These are phyloP conservation scores for Triglochin maritima DNA, from an alignment of 106 monocot genomes.

Conservation along the genomic window DNA sequence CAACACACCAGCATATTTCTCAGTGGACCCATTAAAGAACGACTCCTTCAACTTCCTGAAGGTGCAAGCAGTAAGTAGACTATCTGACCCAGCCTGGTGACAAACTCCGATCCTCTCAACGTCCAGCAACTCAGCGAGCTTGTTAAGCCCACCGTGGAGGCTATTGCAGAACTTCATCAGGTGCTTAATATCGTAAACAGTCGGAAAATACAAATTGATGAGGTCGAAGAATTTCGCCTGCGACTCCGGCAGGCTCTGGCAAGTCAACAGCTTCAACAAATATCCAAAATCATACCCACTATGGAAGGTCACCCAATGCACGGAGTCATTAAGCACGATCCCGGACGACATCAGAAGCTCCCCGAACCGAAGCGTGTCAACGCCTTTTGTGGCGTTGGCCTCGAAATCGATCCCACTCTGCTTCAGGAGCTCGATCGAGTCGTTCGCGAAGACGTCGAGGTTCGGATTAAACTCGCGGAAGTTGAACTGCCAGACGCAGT, in stretches of 20 bases:
- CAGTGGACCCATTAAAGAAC: slow-evolving; percentile 15
- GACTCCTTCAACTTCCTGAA: slow-evolving; percentile 21
- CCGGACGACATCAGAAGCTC: slow-evolving; percentile 23
- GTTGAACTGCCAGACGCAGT: slow-evolving; percentile 26
- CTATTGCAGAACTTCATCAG: slow-evolving; percentile 22
- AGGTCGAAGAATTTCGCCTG: slow-evolving; percentile 14
- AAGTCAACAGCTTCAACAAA: slow-evolving; percentile 14
- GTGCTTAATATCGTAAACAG: slow-evolving; percentile 18
- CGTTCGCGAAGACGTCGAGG: slow-evolving; percentile 16
- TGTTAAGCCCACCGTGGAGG: slow-evolving; percentile 20
- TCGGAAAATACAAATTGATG: slow-evolving; percentile 17
- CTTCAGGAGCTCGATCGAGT: slow-evolving; percentile 17
- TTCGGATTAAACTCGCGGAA: slow-evolving; percentile 25
- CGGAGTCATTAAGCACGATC: slow-evolving; percentile 12
- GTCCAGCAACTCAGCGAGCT: slow-evolving; percentile 16
- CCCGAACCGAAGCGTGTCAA: slow-evolving; percentile 7
- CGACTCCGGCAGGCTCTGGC: slow-evolving; percentile 10
- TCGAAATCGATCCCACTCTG: slow-evolving; percentile 18
- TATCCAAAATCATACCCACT: slow-evolving; percentile 26
- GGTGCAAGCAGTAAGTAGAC: slow-evolving; percentile 12
- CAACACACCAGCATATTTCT: slow-evolving; percentile 18
- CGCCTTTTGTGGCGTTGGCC: slow-evolving; percentile 4
- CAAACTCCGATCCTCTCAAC: slow-evolving; percentile 14
- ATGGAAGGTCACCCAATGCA: slow-evolving; percentile 25
- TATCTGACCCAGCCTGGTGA: slow-evolving; percentile 23